Evolutionary conservation across 2,329 filamentous ascomycete genomes (phyloP), one percentile per base, ranked within the genome.

Genomic region (Calonectria crousiana): DNA sequence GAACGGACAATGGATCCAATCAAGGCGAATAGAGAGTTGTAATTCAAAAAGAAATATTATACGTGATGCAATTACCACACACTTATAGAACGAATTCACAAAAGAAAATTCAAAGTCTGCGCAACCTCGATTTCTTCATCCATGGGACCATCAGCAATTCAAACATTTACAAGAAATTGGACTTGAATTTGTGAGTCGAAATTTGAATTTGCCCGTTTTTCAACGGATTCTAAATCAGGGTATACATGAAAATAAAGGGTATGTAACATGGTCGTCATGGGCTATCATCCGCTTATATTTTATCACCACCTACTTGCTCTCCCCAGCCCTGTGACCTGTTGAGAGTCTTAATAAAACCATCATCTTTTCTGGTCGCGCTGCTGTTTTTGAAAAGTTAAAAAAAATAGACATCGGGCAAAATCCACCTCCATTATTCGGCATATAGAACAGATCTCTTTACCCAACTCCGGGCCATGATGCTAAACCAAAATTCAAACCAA

Each of bases 381-480:
- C 34, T 38, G 56, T 23, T 60, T 60, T 60, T 60, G 56, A 36
- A 23, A 60, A 60, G 8, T 20, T 9, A 44, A 44, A 44, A 44
- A 8, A 44, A 44, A 44, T 44, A 38, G 32, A 60, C 38, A 38
- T 23, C 36, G 30, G 41, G 36, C 38, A 53, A 65, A 51, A 58
- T 65, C 66, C 71, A 68, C 60, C 66, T 64, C 71, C 49, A 73
- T 69, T 73, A 73, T 52, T 51, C 64, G 56, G 66, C 71, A 30
- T 60, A 60, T 67, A 58, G 58, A 66, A 73, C 36, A 76, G 26
- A 68, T 70, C 41, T 78, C 67, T 44, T 18, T 76, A 72, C 72
- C 72, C 70, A 78, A 76, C 72, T 78, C 76, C 75, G 65, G 52
- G 64, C 72, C 71, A 69, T 74, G 44, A 72, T 74, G 73, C 64